Evolutionary conservation across 2,329 filamentous ascomycete species (phyloP).

Genomic region (Pyricularia grisea): DNA sequence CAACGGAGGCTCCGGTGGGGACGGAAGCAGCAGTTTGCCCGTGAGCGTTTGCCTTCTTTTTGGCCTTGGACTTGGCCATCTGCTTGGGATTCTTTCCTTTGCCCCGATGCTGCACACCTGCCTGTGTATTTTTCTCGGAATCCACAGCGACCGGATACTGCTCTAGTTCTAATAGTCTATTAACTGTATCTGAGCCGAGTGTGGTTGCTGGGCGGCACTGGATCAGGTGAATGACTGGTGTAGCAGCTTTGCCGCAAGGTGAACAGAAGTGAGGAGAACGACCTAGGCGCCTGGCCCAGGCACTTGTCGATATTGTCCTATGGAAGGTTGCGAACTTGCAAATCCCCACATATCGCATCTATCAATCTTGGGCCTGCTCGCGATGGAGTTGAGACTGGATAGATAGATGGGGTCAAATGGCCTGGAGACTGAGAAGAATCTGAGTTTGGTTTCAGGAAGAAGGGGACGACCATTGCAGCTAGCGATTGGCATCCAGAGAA

Average conservation of each 20-base stretch:
- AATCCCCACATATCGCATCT: not conserved
- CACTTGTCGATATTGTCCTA: not conserved
- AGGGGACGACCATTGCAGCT: no score
- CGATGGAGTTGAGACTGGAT: not conserved
- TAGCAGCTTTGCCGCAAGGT: not conserved
- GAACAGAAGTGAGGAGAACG: not conserved
- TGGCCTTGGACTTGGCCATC: constrained; percentile 1
- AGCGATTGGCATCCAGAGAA: no score
- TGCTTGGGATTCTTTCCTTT: not conserved
- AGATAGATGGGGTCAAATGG: not conserved
- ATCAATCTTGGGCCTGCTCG: not conserved
- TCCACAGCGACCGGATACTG: not conserved
- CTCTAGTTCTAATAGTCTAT: not conserved
- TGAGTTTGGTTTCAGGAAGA: no score
- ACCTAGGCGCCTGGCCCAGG: not conserved
- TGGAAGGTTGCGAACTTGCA: not conserved
- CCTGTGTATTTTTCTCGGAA: not conserved
- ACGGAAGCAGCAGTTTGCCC: not conserved
- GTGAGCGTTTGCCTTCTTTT: not conserved
- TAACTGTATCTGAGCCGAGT: not conserved
- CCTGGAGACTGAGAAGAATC: not conserved
- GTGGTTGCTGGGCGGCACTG: not conserved
- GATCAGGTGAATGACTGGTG: not conserved
- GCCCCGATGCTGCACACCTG: not conserved
- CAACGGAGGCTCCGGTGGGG: not conserved